phyloP scores from a whole-genome alignment of 805 yeast species.

The Wickerhamomyces strasburgensis region DNA sequence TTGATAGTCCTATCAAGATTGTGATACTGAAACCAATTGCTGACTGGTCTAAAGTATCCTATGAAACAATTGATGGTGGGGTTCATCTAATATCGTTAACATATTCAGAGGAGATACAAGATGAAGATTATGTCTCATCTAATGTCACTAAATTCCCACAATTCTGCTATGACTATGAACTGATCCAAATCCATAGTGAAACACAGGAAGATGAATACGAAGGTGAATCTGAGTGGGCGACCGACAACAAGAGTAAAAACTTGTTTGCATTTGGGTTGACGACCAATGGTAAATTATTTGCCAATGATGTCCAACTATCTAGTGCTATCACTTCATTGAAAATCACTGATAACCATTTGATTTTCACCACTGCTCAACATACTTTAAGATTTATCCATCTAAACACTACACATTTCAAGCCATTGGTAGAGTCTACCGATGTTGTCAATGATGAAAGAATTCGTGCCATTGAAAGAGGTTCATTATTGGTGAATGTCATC shows the following conservation, averaged over 20 bases:
- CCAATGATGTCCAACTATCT: conserved; percentile 53
- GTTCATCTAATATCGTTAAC: conserved; percentile 36
- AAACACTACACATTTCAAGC: conserved; percentile 35
- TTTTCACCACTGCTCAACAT: conserved; percentile 87
- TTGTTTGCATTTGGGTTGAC: conserved; percentile 67
- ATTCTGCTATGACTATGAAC: conserved; percentile 58
- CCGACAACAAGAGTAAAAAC: conserved; percentile 24
- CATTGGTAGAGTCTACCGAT: conserved; percentile 34
- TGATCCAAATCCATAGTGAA: conserved; percentile 29
- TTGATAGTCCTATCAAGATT: conserved; percentile 45
- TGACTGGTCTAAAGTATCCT: conserved; percentile 46
- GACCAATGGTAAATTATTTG: conserved; percentile 67
- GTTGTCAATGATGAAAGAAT: conserved; percentile 67
- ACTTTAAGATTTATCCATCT: conserved; percentile 78
- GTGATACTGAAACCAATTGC: conserved; percentile 52
- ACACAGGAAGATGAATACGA: conserved; percentile 12
- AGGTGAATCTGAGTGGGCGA: conserved; percentile 25
- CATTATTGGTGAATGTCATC: conserved; percentile 71
- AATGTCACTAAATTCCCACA: conserved; percentile 57
- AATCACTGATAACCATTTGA: conserved; percentile 63
- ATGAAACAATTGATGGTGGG: conserved; percentile 61
- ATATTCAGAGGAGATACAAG: conserved; percentile 17
- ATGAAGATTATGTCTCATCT: conserved; percentile 26
- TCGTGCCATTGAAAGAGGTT: conserved; percentile 88
- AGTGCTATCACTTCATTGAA: conserved; percentile 79